These are phyloP conservation scores for Phytopythium sindhum DNA, from an alignment of 352 stramenopile species.

Conservation along the genomic window DNA sequence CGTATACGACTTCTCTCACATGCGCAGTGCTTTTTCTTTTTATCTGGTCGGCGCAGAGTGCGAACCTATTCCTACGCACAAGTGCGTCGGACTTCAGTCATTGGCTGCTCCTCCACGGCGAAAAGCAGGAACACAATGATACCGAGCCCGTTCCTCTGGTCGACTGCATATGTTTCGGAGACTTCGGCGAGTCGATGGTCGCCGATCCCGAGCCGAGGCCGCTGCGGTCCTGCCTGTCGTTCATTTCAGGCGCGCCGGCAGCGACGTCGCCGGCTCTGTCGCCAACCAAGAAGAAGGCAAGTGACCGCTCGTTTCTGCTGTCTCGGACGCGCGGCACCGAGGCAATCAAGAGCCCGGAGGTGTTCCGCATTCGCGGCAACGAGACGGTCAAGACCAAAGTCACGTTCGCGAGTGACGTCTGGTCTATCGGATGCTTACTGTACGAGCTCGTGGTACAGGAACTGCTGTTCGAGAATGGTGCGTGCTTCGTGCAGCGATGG, in stretches of 20 bases:
- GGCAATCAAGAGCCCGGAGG: slow-evolving; percentile 76
- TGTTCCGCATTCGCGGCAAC: slow-evolving; percentile 45
- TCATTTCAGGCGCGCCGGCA: slow-evolving; percentile 2
- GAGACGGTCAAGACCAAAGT: slow-evolving; percentile 21
- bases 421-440: slow-evolving; percentile 68
- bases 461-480: slow-evolving; percentile 63
- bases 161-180: slow-evolving; percentile 46
- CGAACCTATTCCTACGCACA: slow-evolving; percentile 59
- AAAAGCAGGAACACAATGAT: slow-evolving; percentile 17
- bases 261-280: background rate
- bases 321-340: slow-evolving; percentile 64
- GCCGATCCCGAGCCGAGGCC: slow-evolving; percentile 12
- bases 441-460: slow-evolving; percentile 69
- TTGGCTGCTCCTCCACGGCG: slow-evolving; percentile 23
- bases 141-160: slow-evolving; percentile 11
- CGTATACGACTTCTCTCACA: background rate
- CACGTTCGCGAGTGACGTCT: slow-evolving; percentile 55
- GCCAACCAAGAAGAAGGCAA: slow-evolving; percentile 1
- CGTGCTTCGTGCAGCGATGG: background rate
- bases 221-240: slow-evolving; percentile 19
- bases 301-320: slow-evolving; percentile 10
- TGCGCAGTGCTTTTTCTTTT: background rate
- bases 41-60: slow-evolving; percentile 22
- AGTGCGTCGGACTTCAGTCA: slow-evolving; percentile 27
- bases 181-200: slow-evolving; percentile 69